phyloP scores from a whole-genome alignment of 257 asterid genomes.

The Solanum dulcamara region DNA sequence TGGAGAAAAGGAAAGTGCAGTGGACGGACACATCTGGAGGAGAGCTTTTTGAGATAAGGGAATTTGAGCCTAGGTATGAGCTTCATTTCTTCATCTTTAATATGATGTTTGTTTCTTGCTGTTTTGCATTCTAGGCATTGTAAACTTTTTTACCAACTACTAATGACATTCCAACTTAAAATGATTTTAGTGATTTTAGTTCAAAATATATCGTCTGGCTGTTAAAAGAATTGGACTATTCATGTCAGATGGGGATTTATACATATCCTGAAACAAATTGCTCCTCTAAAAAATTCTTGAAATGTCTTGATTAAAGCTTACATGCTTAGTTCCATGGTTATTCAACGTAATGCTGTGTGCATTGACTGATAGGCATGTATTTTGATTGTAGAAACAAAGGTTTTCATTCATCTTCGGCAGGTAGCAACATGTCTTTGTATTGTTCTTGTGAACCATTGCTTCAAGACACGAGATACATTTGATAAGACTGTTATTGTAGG shows the following conservation, averaged over 20 bases:
- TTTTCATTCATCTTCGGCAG: neutral
- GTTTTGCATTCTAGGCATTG: neutral
- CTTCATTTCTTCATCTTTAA: neutral
- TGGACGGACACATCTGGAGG: conserved; percentile 89
- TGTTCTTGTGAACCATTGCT: neutral
- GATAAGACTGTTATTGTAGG: neutral
- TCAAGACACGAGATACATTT: neutral
- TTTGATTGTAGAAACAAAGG: neutral
- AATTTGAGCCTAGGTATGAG: conserved; percentile 83
- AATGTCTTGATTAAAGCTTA: neutral
- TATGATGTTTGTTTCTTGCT: neutral
- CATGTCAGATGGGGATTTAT: neutral
- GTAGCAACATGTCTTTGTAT: neutral
- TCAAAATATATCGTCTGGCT: neutral
- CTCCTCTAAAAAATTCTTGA: neutral
- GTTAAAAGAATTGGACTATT: neutral
- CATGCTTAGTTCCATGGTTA: neutral
- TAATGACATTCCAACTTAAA: neutral
- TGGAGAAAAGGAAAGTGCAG: conserved; percentile 67
- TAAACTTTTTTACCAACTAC: neutral
- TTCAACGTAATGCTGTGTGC: neutral
- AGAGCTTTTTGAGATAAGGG: conserved; percentile 80
- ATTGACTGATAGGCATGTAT: neutral
- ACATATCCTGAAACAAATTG: neutral
- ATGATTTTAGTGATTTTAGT: neutral